Base-by-base conservation (phyloP, 352 stramenopile species). In the Phytophthora ramorum region DNA sequence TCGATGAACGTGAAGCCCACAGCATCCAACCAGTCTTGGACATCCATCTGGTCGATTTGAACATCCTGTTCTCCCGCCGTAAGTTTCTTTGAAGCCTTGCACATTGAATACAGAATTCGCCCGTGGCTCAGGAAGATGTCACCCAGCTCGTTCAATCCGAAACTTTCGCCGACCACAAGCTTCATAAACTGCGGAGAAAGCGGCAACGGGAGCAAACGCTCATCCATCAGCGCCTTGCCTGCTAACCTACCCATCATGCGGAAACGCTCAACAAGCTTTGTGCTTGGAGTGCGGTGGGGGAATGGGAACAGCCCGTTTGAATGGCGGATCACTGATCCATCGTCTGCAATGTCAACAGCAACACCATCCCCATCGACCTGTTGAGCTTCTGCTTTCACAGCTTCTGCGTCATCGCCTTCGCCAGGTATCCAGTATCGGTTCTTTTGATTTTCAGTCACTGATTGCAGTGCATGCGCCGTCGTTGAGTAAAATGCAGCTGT, bases 401-500 rank as follows among this genome's bases (percentile, higher is more conserved):
- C 35, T 22, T 54, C 46, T 17, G 48, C 52, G n/a, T 83, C 71
- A 28, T 87, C 71, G 22, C 76, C 75, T 22, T 88, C 73, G 6
- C 86, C 86, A 26, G 78, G 58, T 1, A 94, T 71, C 86, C 86
- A 94, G n/a, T 77, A 87, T 4, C 59, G 66, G 52, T 74, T 59
- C 10, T 69, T 58, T 5, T 66, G 43, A 49, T 90, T 88, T 48
- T 91, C 83, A 38, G 59, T 68, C 4, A 87, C 28, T 5, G 63
- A 72, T 55, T 93, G 88, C 12, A 96, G 53, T 12, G 83, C 86
- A 13, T 89, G 67, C 8, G 88, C 85, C 14, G 81, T 87, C 7
- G 87, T 86, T 20, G 88, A 96, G 62, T 95, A 96, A 52, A 96
- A 96, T 9, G 85, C 84, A 8, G 88, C 88, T 1, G 88, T 96